Evolutionary conservation across 1,139 yeast species (phyloP), one percentile per base, ranked within the genome.

Genomic region (Candida sanyaensis): DNA sequence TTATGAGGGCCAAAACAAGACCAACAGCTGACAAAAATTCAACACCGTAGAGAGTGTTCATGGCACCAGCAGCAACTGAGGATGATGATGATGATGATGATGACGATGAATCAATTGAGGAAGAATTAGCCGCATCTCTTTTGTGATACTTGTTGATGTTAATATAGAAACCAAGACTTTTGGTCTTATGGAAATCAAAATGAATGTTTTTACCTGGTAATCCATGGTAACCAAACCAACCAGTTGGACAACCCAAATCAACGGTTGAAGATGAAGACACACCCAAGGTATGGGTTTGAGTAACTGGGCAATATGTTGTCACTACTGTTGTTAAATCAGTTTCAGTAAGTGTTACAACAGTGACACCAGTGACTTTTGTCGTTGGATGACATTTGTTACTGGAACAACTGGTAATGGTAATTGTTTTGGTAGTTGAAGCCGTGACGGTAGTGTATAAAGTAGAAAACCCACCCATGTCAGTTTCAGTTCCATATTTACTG

Each of bases 241-340:
- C 45, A 23, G 45, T 43, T 37, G 45, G 45, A 37, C 45, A 43
- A 37, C 45, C 45, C 45, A 43, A 43, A 43, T 43, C 45, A 30
- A 30, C 37, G 31, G 45, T 43, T 6, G 29, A 10, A 11, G 31
- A 26, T 6, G 33, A 30, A 29, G 45, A 29, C 29, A 43, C 41
- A 30, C 45, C 45, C 41, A 43, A 43, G 12, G 45, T 43, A 24
- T 34, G 34, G 5, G 47, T 40, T 17, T 44, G 36, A 27, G 50
- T 45, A 13, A 48, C 37, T 31, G 53, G 52, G 42, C 52, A 49
- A 43, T 42, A 47, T n/a, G 50, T 49, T 31, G 52, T 49, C 41
- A 41, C 30, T 12, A 45, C 41, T 23, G 51, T 45, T 2, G 24
- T 5, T 26, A 46, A 28, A 12, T 48, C 45, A 28, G 41, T 31